Evolutionary conservation across 179 eudicot genomes (phyloP).

Genomic region (Nepenthes alata): DNA sequence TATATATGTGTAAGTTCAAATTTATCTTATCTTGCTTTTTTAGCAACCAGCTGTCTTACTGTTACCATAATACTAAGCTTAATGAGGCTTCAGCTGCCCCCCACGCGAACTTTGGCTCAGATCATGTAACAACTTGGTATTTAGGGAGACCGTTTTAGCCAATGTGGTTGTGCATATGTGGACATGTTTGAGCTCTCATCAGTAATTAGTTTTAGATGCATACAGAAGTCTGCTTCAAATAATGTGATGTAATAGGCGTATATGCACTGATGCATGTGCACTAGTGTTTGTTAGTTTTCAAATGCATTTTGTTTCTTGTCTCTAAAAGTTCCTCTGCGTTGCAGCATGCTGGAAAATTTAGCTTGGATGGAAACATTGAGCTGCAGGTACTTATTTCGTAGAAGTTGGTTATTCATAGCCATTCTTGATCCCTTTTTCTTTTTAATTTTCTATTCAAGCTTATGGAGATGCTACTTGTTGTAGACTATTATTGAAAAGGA

Average conservation of each 20-base stretch:
- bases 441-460: not conserved
- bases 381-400: constrained; percentile 48
- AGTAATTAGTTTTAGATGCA: not conserved
- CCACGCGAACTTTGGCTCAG: not conserved
- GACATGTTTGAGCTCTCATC: not conserved
- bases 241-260: no score
- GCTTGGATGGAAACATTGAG: constrained; percentile 62
- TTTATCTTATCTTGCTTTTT: no score
- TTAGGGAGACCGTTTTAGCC: not conserved
- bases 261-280: not conserved
- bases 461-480: not conserved
- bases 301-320: not conserved
- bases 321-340: constrained; percentile 12
- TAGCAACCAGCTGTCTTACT: no score
- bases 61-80: no score
- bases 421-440: constrained; percentile 1
- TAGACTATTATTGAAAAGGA: not conserved
- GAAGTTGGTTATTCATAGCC: constrained; percentile 1
- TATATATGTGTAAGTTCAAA: no score
- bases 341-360: constrained; percentile 66
- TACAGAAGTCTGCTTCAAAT: not conserved
- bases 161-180: not conserved
- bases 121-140: not conserved
- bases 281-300: not conserved
- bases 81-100: no score